These are phyloP conservation scores for Ceratocystis harringtonii DNA, from an alignment of 2,329 filamentous ascomycete genomes.

Conservation along the genomic window DNA sequence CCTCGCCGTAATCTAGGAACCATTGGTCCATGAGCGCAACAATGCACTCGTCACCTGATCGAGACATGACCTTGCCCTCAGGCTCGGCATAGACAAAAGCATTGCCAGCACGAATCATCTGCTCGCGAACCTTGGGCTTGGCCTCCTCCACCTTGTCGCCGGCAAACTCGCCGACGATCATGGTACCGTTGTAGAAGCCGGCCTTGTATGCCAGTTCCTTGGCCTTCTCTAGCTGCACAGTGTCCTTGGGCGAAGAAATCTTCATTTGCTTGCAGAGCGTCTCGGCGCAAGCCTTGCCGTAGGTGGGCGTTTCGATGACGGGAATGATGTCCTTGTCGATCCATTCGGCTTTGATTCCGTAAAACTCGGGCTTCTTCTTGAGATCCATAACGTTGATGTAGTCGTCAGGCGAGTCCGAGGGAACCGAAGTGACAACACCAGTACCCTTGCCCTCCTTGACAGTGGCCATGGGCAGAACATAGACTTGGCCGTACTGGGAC, in stretches of 20 bases:
- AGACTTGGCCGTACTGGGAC: constrained; percentile 67
- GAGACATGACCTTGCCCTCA: constrained; percentile 72
- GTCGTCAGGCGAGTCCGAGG: constrained; percentile 87
- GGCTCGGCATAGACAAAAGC: constrained; percentile 92
- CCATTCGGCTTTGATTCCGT: constrained; percentile 95
- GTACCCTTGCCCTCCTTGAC: constrained; percentile 90
- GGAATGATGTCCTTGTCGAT: constrained; percentile 77
- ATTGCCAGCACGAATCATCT: constrained; percentile 59
- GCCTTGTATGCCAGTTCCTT: constrained; percentile 97
- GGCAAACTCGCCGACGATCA: constrained; percentile 76
- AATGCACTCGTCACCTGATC: constrained; percentile 85
- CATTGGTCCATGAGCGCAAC: constrained; percentile 90
- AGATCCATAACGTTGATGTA: constrained; percentile 80
- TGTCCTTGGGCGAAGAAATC: constrained; percentile 92
- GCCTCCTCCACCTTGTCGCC: constrained; percentile 75
- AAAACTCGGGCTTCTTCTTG: constrained; percentile 89
- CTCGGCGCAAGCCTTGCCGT: constrained; percentile 71
- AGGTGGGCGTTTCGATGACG: constrained; percentile 77
- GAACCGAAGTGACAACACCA: constrained; percentile 88
- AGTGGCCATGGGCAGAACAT: constrained; percentile 88
- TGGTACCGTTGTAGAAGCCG: constrained; percentile 87
- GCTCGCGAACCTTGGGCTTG: constrained; percentile 68
- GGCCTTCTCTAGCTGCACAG: constrained; percentile 73
- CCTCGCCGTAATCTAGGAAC: constrained; percentile 94
- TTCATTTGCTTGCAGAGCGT: constrained; percentile 82